These are phyloP conservation scores for Pterocarpus santalinus DNA, from an alignment of 306 rosid species.

Conservation along the genomic window DNA sequence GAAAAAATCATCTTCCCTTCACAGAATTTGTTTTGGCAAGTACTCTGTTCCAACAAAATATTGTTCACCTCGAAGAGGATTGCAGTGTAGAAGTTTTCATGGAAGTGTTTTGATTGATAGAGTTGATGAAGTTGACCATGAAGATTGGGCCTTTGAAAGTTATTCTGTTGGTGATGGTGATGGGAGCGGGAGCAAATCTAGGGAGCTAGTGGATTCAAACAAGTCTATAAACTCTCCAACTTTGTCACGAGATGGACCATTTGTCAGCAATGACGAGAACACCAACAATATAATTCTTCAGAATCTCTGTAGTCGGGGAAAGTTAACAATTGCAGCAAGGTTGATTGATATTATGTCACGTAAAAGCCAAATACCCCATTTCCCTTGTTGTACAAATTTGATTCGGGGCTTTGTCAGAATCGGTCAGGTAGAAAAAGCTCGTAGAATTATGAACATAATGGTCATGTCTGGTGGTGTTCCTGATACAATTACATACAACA, in stretches of 20 bases:
- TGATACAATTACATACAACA: constrained; percentile 81
- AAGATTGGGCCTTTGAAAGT: constrained; percentile 49
- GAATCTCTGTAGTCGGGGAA: constrained; percentile 68
- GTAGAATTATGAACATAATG: constrained; percentile 63
- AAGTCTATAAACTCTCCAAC: constrained; percentile 48
- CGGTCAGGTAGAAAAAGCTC: constrained; percentile 62
- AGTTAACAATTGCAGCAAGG: constrained; percentile 65
- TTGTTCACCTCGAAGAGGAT: constrained; percentile 53
- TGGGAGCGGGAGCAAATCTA: constrained; percentile 44
- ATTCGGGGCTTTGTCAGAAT: constrained; percentile 73
- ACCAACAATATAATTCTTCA: constrained; percentile 73
- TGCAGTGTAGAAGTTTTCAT: constrained; percentile 52
- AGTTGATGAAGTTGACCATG: constrained; percentile 58
- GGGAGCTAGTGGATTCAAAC: constrained; percentile 50
- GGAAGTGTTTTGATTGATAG: constrained; percentile 63
- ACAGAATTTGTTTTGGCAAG: constrained; percentile 24
- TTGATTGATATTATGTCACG: constrained; percentile 83
- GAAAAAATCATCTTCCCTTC: constrained; percentile 42
- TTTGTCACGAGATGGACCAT: constrained; percentile 58
- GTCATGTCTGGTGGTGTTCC: constrained; percentile 89
- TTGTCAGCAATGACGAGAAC: constrained; percentile 62
- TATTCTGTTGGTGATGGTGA: constrained; percentile 28
- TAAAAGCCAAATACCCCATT: constrained; percentile 76
- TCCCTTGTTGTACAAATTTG: constrained; percentile 73
- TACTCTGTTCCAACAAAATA: constrained; percentile 11